These are phyloP conservation scores for Mucor mucedo DNA, from an alignment of 371 early-diverging fungal genomes.

Conservation along the genomic window DNA sequence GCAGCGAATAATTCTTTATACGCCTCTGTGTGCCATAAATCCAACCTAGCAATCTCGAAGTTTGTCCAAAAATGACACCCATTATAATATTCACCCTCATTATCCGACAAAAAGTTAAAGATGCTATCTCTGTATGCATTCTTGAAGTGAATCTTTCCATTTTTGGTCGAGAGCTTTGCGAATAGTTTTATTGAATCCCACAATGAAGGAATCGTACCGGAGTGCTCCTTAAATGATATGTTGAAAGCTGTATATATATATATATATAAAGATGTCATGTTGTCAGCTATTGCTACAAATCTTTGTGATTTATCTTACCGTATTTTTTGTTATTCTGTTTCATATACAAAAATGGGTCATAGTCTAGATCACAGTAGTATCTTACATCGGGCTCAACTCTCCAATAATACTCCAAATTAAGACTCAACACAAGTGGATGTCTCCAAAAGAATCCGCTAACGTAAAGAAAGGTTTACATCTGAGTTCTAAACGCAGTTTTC, in stretches of 20 bases:
- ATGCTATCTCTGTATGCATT: constrained; percentile 26
- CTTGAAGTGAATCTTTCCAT: constrained; percentile 33
- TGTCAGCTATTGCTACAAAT: not conserved
- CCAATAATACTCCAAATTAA: constrained; percentile 83
- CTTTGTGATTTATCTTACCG: constrained; percentile 40
- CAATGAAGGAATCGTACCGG: constrained; percentile 75
- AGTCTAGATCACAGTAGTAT: constrained; percentile 77
- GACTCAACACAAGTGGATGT: constrained; percentile 70
- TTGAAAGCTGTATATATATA: constrained; percentile 44
- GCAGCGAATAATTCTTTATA: constrained; percentile 60
- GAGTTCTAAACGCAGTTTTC: not conserved
- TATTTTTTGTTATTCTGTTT: constrained; percentile 76
- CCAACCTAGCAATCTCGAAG: constrained; percentile 90
- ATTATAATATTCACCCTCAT: constrained; percentile 51
- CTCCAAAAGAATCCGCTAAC: constrained; percentile 80
- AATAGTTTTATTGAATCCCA: constrained; percentile 61
- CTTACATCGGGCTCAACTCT: constrained; percentile 85
- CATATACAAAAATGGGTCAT: constrained; percentile 86
- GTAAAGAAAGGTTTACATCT: not conserved
- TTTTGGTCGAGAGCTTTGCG: constrained; percentile 24
- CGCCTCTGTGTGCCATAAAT: constrained; percentile 72
- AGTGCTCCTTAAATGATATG: constrained; percentile 77
- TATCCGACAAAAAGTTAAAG: constrained; percentile 31
- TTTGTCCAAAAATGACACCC: constrained; percentile 91
- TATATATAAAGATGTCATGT: not conserved